Evolutionary conservation across 192 early-diverging fungal genomes (phyloP).

Genomic region (Linnemannia schmuckeri): DNA sequence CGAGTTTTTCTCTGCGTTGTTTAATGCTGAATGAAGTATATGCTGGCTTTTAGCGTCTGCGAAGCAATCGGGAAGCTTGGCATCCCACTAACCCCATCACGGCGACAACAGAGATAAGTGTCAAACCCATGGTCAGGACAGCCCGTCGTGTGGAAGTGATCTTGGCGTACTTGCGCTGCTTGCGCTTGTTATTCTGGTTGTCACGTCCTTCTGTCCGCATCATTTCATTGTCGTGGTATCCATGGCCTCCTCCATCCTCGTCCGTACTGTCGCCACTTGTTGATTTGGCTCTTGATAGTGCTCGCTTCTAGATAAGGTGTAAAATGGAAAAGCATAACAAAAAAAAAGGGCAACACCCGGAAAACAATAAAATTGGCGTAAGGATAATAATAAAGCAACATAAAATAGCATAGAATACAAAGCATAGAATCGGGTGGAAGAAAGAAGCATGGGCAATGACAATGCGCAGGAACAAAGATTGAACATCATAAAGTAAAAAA

Average conservation of each 20-base stretch:
- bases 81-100: conserved; percentile 50
- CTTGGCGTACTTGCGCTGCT: conserved; percentile 42
- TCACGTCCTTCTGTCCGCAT: conserved; percentile 24
- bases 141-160: conserved; percentile 48
- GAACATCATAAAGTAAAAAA: conserved; percentile 1
- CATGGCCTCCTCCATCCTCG: conserved; percentile 27
- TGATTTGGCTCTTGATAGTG: conserved; percentile 8
- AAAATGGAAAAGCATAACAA: conserved; percentile 49
- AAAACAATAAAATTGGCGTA: conserved; percentile 28
- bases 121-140: conserved; percentile 48
- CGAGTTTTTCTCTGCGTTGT: conserved; percentile 49
- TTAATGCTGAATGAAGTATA: conserved; percentile 50
- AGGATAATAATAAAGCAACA: background rate
- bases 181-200: background rate
- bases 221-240: conserved; percentile 50
- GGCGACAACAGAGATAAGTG: conserved; percentile 40
- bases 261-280: conserved; percentile 33
- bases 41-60: conserved; percentile 49
- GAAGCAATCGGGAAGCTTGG: conserved; percentile 51
- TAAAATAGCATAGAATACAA: background rate
- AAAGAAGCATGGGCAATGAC: background rate
- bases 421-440: background rate
- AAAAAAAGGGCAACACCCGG: conserved; percentile 48
- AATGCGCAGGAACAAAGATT: background rate
- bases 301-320: conserved; percentile 32